Base-by-base conservation (phyloP, 2,329 filamentous ascomycete species). In the Scytalidium sp. region DNA sequence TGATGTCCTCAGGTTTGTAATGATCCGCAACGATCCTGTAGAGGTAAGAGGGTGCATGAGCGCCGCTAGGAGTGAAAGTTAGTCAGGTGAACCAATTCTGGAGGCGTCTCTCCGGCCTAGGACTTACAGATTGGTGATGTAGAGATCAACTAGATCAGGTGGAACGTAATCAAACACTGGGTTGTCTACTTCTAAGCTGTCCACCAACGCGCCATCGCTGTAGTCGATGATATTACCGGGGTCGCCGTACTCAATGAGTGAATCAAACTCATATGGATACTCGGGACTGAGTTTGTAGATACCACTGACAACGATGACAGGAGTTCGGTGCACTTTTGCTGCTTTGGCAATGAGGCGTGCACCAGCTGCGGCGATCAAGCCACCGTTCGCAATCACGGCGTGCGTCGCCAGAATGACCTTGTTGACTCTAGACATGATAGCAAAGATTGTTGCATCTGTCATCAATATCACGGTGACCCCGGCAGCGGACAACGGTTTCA, bases 231-330 rank as follows among this genome's bases (percentile, higher is more conserved):
- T 85, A 57, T 81, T 86, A 47, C 86, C 84, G 1, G 91, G 83
- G 65, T 92, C 85, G 15, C 90, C 93, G 72, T 90, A 90, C 70
- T 97, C 93, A 51, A 96, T 88, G 53, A 96, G 73, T 3, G 84
- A 83, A 56, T 90, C 87, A 47, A 88, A 85, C 61, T 94, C 85
- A 61, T 91, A 92, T 1, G 91, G 88, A 61, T 91, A 93, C 51
- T 95, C 85, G 0, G 94, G 92, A 59, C 90, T 95, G 49, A 99
- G 81, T 70, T 96, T 96, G 75, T 97, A 97, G 19, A 97, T 86
- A 25, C 91, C 93, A 46, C 87, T 88, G 41, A 99, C 81, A 3
- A 95, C 90, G 20, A 97, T 85, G 17, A 99, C 92, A 0, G 91
- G 88, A 20, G 87, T 90, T 56, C 86, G 83, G 61, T 92, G 87